Evolutionary conservation across 495 filamentous ascomycete species (phyloP).

Genomic region (Sabuloglossum arenarium): DNA sequence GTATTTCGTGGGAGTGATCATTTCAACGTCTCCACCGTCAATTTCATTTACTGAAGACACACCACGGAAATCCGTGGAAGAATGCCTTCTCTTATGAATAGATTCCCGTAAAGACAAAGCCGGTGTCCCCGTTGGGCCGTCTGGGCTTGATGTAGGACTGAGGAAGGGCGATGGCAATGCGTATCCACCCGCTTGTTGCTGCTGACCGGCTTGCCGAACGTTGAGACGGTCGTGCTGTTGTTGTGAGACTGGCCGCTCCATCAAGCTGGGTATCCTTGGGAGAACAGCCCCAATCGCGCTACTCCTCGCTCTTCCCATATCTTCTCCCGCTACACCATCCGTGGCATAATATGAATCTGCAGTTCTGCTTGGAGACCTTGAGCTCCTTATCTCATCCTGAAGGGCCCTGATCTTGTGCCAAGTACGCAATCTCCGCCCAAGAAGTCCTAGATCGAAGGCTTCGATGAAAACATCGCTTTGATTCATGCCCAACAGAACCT

Average conservation of each 20-base stretch:
- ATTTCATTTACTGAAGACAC: constrained; percentile 9
- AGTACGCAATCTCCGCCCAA: constrained; percentile 72
- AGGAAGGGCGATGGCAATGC: constrained; percentile 17
- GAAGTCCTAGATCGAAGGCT: constrained; percentile 82
- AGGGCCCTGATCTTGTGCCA: constrained; percentile 85
- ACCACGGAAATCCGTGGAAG: constrained; percentile 49
- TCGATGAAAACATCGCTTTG: constrained; percentile 85
- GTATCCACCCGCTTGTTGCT: constrained; percentile 3
- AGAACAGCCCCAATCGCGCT: constrained; percentile 28
- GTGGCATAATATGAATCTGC: not conserved
- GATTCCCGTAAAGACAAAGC: constrained; percentile 70
- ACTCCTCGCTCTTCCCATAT: not conserved
- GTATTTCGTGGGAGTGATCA: not conserved
- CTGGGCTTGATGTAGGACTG: constrained; percentile 24
- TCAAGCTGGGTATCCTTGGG: constrained; percentile 37
- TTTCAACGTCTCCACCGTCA: not conserved
- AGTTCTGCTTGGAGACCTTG: constrained; percentile 8
- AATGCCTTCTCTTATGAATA: constrained; percentile 72
- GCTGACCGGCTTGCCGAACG: constrained; percentile 11
- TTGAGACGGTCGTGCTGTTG: constrained; percentile 1
- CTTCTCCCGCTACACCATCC: not conserved
- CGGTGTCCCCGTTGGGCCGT: constrained; percentile 39
- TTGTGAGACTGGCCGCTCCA: constrained; percentile 19
- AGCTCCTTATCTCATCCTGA: constrained; percentile 55
- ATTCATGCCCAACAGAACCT: constrained; percentile 85